Conservation (phyloP, 257 asterid species). For the Plantago elongata region DNA sequence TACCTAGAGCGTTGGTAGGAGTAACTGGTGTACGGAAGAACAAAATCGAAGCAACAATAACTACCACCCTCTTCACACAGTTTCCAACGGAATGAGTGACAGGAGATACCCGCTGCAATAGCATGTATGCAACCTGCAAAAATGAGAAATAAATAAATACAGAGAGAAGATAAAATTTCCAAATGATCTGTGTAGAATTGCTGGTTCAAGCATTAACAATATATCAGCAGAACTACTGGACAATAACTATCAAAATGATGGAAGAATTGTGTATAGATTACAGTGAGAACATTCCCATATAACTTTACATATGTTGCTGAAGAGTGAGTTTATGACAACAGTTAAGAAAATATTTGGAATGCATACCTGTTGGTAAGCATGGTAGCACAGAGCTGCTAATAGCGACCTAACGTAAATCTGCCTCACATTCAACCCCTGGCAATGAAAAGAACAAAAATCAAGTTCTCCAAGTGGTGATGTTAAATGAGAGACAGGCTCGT, state of each 20-base stretch:
- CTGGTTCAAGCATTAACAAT: too few relatives aligned
- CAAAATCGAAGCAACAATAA: slow-evolving; percentile 78
- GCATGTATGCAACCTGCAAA: slow-evolving; percentile 85
- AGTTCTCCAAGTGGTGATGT: neutral
- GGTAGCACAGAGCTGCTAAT: slow-evolving; percentile 75
- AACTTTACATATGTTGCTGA: too few relatives aligned
- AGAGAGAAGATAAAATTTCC: too few relatives aligned
- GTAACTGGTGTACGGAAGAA: slow-evolving; percentile 89
- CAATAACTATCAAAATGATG: too few relatives aligned
- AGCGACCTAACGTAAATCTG: slow-evolving; percentile 61
- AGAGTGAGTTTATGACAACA: too few relatives aligned
- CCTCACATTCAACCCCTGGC: slow-evolving; percentile 60
- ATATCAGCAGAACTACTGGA: too few relatives aligned
- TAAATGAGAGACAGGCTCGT: too few relatives aligned
- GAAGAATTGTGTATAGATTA: too few relatives aligned
- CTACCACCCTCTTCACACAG: slow-evolving; percentile 91
- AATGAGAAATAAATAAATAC: neutral
- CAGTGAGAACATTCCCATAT: too few relatives aligned
- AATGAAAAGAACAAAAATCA: slow-evolving; percentile 16
- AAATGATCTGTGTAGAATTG: too few relatives aligned
- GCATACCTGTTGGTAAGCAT: slow-evolving; percentile 89
- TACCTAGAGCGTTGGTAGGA: slow-evolving; percentile 66
- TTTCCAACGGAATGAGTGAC: slow-evolving; percentile 94
- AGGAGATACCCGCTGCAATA: slow-evolving; percentile 87
- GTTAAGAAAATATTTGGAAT: neutral